Base-by-base conservation (phyloP, 495 filamentous ascomycete genomes). In the Alectoria sarmentosa region DNA sequence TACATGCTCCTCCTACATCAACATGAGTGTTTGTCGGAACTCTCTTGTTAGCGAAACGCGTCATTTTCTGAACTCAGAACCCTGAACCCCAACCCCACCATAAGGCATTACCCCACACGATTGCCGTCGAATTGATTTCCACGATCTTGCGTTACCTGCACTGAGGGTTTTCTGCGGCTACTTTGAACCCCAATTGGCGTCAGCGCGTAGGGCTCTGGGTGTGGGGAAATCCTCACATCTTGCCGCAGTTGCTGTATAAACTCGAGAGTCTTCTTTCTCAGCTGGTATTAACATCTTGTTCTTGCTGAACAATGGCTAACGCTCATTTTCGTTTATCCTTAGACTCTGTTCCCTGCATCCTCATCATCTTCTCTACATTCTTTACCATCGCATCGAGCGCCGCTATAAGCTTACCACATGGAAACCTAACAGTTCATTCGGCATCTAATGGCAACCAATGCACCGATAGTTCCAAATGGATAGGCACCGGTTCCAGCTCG, bases 391-490 rank as follows among this genome's bases (percentile, higher is more conserved):
- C 23, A 14, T 49, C n/a, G 46, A 49, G 46, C 23, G 46, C 46
- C 2, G 46, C 23, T 49, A 14, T 49, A 11, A 28, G n/a, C 23
- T 2, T 28, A 49, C n/a, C 23, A 49, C n/a, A 49, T 28, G 9
- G 46, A n/a, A 49, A 9, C 10, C 5, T 49, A 5, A 26, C 23
- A 26, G 28, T 14, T 1, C 4, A 13, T 23, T 49, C 23, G 23
- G 9, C 9, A 49, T 8, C 49, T 6, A 58, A 59, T 10, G 15
- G 15, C 41, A 23, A 32, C 8, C 28, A 58, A 26, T 64, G 62
- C 42, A 64, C 62, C 26, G 42, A 46, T 4, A 39, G 30, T 6
- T 3, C 21, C 1, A 32, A 19, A 19, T 64, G 62, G 62, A 59
- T 13, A 44, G 62, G 62, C 4, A 26, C 17, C 0, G 54, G 55